Evolutionary conservation across 2,329 filamentous ascomycete species (phyloP).

Genomic region (Colletotrichum sp.): DNA sequence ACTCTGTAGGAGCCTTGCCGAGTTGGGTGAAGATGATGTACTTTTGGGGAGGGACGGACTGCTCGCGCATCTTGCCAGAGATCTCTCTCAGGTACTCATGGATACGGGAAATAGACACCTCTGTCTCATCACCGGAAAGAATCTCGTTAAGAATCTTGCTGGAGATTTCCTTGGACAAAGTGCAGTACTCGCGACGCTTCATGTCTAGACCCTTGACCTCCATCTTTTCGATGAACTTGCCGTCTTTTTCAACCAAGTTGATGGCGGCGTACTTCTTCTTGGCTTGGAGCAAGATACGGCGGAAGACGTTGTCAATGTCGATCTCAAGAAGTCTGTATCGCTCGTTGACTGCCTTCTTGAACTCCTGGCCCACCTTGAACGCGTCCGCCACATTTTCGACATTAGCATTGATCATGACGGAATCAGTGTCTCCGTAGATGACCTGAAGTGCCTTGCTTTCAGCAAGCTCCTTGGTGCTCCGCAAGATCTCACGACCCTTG

Average conservation of each 20-base stretch:
- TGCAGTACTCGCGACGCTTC: conserved; percentile 96
- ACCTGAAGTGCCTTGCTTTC: conserved; percentile 91
- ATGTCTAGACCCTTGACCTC: conserved; percentile 99
- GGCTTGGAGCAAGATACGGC: conserved; percentile 88
- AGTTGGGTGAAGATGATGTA: conserved; percentile 99
- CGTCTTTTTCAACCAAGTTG: conserved; percentile 87
- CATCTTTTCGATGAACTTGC: conserved; percentile 91
- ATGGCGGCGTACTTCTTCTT: conserved; percentile 99
- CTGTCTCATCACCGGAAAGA: conserved; percentile 89
- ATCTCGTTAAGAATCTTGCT: conserved; percentile 91
- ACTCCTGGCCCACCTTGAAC: conserved; percentile 88
- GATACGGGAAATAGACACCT: conserved; percentile 85
- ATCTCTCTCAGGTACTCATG: conserved; percentile 92
- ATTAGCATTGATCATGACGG: conserved; percentile 99
- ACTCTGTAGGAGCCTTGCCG: conserved; percentile 90
- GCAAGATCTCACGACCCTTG: conserved; percentile 96
- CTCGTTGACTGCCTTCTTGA: conserved; percentile 95
- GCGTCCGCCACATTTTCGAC: conserved; percentile 92
- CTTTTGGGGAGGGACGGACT: conserved; percentile 76
- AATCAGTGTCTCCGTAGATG: conserved; percentile 99
- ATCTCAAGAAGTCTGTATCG: conserved; percentile 93
- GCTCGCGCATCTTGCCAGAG: conserved; percentile 85
- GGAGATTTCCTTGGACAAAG: conserved; percentile 93
- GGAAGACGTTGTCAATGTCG: conserved; percentile 97
- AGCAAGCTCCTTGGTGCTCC: conserved; percentile 93